Base-by-base conservation (phyloP, 2,329 filamentous ascomycete genomes). In the Neofusicoccum ribis region DNA sequence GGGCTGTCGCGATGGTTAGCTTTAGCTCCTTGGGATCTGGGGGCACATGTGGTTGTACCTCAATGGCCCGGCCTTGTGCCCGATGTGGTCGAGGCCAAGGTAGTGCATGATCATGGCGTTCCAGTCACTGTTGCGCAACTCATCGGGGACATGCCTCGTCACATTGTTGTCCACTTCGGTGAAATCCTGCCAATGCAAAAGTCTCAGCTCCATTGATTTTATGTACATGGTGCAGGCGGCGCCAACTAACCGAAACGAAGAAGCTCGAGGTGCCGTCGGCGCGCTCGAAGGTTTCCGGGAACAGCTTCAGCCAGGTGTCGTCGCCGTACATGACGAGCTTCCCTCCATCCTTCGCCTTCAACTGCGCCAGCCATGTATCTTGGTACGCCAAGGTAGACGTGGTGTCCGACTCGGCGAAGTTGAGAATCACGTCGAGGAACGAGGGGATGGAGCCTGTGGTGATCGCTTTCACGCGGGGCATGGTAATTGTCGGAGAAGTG, bases 381-480 rank as follows among this genome's bases (percentile, higher is more conserved):
- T 98, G 95, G 34, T 86, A 86, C 14, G 91, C 89, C 27, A 99
- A 85, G 3, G 91, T 94, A 0, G 95, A 97, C 14, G 91, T 90
- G 3, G 92, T 94, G 75, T 99, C 95, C 17, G 89, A 93, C 78
- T 99, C 95, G 69, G 96, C 92, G 75, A 99, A 92, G 74, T 98
- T 99, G 66, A 99, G 85, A 67, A 99, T 96, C 15, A 97, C 90
- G 77, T 99, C 95, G 67, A 98, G 87, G 77, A 99, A 99, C 2
- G 94, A 98, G 3, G 95, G 95, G n/a, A 97, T 95, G 1, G 94
- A 97, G 67, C 95, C 95, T 1, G 95, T 98, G 0, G 95, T 99
- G 68, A 99, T 93, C 56, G 95, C 93, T 80, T 99, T 99, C 72
- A 99, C 89, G 68, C 94, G 89, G 47, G 95, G 95, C 95, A 99